Base-by-base conservation (phyloP, 305 asterid genomes). In the Fraxinus greggii region DNA sequence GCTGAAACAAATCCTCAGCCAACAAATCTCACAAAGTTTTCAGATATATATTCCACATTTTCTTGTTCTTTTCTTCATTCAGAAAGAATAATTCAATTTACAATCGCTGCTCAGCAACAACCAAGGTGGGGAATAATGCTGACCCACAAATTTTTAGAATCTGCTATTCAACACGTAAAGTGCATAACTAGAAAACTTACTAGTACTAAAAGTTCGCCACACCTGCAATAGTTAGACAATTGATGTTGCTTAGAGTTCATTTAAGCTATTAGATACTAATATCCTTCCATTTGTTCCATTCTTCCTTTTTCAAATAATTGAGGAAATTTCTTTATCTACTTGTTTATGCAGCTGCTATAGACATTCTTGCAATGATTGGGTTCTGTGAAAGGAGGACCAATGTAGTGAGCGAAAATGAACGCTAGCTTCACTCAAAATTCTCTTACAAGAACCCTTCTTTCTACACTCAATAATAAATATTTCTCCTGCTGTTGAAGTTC, bases 291-390 rank as follows among this genome's bases (percentile, higher is more conserved):
- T 56, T 56, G 67, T n/a, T n/a, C 28, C 67, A 56, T 56, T 56
- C 67, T 56, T 56, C 10, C 12, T 19, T 6, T 56, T 56, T 19
- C 67, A 19, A 56, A 19, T 56, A 56, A 56, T 19, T n/a, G 67
- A 56, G 24, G 67, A 56, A 59, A 51, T 21, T 6, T 59, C 69
- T 59, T 59, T 23, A 2, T 61, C 32, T 23, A 67, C 63, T 78
- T 75, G 28, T 82, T 85, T 45, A 45, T 72, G 85, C 95, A 94
- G 98, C 97, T 89, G 97, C 98, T 69, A 78, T 86, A 87, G 92
- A 93, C 72, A 90, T 94, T 31, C 88, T 96, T 72, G 76, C 78
- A 9, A 80, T 92, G 84, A 75, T 93, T 65, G 98, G 98, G 26
- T 96, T 96, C 81, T 72, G 77, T 28, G 99, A 96, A 75, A 95